Percentiles rank a stretch among this genome's conserved stretches.
phyloP scores from a whole-genome alignment of 1,139 yeast genomes.

The Geotrichum macrosporum region DNA sequence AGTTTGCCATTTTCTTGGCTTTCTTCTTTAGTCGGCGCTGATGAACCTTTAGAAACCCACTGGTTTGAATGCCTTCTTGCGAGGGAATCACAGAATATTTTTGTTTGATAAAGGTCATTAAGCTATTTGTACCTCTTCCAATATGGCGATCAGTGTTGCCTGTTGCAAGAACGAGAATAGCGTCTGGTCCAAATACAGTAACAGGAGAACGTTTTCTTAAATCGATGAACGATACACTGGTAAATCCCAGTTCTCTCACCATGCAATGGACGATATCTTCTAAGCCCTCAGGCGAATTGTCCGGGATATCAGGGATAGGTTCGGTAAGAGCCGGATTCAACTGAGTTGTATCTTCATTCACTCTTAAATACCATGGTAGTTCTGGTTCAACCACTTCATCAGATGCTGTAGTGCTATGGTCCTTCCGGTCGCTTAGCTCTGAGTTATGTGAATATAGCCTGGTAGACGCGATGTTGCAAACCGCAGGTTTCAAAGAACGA shows the following conservation, averaged over 20 bases:
- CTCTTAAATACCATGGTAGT: slow-evolving; percentile 34
- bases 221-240: slow-evolving; percentile 58
- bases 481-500: slow-evolving; percentile 1
- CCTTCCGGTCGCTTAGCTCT: background rate
- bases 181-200: slow-evolving; percentile 42
- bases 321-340: slow-evolving; percentile 26
- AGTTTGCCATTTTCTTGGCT: slow-evolving; percentile 43
- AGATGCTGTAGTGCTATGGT: background rate
- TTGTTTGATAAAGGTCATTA: slow-evolving; percentile 48
- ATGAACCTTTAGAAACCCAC: slow-evolving; percentile 53
- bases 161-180: slow-evolving; percentile 58
- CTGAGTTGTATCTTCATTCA: slow-evolving; percentile 24
- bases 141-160: slow-evolving; percentile 78
- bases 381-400: background rate
- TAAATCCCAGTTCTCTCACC: slow-evolving; percentile 60
- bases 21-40: slow-evolving; percentile 60
- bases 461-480: background rate
- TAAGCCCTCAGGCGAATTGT: slow-evolving; percentile 51
- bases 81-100: slow-evolving; percentile 45
- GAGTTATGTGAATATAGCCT: background rate
- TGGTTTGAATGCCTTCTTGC: slow-evolving; percentile 69
- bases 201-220: slow-evolving; percentile 48
- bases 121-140: slow-evolving; percentile 61
- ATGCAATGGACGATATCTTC: slow-evolving; percentile 46
- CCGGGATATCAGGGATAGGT: slow-evolving; percentile 46